phyloP scores from a whole-genome alignment of 2,329 filamentous ascomycete species.

The Colletotrichum cuscutae region DNA sequence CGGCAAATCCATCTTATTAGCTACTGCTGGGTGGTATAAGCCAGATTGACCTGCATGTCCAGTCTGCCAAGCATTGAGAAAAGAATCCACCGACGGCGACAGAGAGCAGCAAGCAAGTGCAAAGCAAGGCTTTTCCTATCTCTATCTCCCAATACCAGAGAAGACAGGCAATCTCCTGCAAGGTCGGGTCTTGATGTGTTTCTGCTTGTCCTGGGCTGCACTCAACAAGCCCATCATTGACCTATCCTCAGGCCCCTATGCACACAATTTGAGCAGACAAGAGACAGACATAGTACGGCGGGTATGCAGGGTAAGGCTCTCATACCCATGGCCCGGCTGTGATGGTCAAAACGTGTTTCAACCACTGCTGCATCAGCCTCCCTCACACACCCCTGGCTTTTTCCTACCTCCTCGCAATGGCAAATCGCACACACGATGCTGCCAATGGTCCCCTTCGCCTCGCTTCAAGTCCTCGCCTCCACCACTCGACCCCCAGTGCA shows the following conservation, averaged over 20 bases:
- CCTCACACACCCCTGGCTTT: background rate
- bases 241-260: background rate
- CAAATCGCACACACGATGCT: constrained; percentile 4
- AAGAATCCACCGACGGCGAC: constrained; percentile 20
- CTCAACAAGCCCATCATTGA: background rate
- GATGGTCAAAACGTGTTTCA: constrained; percentile 46
- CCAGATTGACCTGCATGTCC: background rate
- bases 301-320: constrained; percentile 5
- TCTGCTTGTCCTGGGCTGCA: constrained; percentile 2
- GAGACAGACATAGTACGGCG: background rate
- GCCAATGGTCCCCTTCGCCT: constrained; percentile 1
- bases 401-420: constrained; percentile 7
- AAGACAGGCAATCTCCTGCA: constrained; percentile 10
- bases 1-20: background rate
- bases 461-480: background rate
- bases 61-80: background rate
- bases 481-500: background rate
- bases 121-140: background rate
- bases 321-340: constrained; percentile 24
- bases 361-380: constrained; percentile 37
- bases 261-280: background rate
- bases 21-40: background rate
- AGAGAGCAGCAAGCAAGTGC: background rate
- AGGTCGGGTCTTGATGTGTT: constrained; percentile 10
- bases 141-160: background rate